Evolutionary conservation across 306 rosid species (phyloP).

Genomic region (Dalbergia oliveri): DNA sequence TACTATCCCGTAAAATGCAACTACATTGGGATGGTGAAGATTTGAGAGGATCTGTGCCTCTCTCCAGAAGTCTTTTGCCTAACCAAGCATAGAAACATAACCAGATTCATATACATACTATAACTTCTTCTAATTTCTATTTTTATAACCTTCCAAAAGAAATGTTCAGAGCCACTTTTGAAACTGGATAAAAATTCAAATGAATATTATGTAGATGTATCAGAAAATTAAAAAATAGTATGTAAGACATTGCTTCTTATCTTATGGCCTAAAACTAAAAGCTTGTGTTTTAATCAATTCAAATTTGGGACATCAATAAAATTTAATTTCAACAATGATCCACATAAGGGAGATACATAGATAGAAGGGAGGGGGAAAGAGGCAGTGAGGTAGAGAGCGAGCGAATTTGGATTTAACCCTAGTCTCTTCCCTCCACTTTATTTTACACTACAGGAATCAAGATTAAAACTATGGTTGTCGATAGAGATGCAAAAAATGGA

Average conservation of each 20-base stretch:
- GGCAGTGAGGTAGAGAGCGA: background rate
- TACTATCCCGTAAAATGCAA: conserved; percentile 93
- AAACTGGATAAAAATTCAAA: background rate
- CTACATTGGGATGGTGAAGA: conserved; percentile 96
- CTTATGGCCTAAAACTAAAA: conserved; percentile 24
- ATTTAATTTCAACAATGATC: conserved; percentile 19
- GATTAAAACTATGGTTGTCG: conserved; percentile 4
- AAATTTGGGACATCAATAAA: conserved; percentile 31
- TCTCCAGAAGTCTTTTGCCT: conserved; percentile 99
- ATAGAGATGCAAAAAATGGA: conserved; percentile 15
- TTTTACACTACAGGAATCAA: background rate
- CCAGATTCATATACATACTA: conserved; percentile 35
- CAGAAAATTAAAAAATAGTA: conserved; percentile 16
- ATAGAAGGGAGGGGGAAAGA: background rate
- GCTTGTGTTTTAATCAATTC: background rate
- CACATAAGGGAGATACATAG: background rate
- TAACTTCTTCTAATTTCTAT: background rate
- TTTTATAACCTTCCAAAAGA: conserved; percentile 4
- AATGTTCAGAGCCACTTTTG: conserved; percentile 16
- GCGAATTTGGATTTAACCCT: conserved; percentile 15
- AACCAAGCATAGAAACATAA: conserved; percentile 43
- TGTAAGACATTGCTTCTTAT: background rate
- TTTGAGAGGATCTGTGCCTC: conserved; percentile 91
- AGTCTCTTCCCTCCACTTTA: conserved; percentile 8
- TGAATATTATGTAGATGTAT: background rate